phyloP scores from a whole-genome alignment of 148 eudicot genomes.

The Nepenthes mirabilis region DNA sequence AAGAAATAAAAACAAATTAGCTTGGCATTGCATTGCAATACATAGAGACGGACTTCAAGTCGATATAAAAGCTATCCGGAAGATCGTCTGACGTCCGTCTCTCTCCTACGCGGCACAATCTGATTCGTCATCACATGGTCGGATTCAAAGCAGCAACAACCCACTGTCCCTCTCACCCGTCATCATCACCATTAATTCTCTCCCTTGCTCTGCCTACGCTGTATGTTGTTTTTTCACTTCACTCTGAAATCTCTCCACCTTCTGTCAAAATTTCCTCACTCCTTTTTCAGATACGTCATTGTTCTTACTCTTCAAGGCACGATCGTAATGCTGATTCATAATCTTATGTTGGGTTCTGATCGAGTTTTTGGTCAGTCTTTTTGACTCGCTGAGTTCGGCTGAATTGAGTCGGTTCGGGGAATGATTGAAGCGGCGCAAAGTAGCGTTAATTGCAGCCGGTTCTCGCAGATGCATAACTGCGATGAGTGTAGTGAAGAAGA shows the following conservation, averaged over 20 bases:
- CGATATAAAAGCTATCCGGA: no score
- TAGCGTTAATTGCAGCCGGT: slow-evolving; percentile 15
- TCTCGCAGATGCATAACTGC: slow-evolving; percentile 26
- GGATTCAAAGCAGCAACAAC: no score
- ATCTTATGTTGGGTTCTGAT: slow-evolving; percentile 1
- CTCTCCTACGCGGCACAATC: no score
- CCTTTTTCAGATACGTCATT: no score
- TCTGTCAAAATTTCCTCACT: neutral
- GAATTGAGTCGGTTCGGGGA: neutral
- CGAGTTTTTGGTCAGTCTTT: neutral
- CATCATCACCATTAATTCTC: neutral
- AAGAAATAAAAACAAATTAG: no score
- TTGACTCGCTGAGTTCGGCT: neutral
- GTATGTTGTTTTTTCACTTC: slow-evolving; percentile 6
- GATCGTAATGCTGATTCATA: slow-evolving; percentile 13
- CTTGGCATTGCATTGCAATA: no score
- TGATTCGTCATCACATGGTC: no score
- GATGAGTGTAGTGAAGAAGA: slow-evolving; percentile 66
- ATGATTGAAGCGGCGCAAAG: slow-evolving; percentile 38
- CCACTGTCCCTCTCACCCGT: neutral
- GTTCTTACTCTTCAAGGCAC: slow-evolving; percentile 15
- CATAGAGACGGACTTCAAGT: no score
- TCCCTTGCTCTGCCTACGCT: slow-evolving; percentile 3
- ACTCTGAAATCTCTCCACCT: slow-evolving; percentile 1
- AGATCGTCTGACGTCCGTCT: no score